These are phyloP conservation scores for Petasospora fabianii DNA, from an alignment of 1,139 yeast genomes.

Conservation along the genomic window DNA sequence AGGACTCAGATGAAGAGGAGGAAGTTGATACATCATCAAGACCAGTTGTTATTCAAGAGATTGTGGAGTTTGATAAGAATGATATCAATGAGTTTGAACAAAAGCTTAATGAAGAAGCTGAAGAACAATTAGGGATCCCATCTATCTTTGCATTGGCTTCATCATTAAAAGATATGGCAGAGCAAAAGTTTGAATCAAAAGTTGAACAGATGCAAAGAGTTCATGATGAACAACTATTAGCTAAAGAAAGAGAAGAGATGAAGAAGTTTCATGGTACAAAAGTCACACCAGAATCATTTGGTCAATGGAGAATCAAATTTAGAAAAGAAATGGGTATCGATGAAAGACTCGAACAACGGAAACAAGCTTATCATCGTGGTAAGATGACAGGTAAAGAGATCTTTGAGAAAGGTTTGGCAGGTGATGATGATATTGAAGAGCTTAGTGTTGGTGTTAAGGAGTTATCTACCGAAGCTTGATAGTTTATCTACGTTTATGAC, in stretches of 20 bases:
- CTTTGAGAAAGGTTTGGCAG: constrained; percentile 84
- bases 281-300: constrained; percentile 70
- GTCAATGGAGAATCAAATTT: constrained; percentile 65
- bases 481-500: no score
- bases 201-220: constrained; percentile 51
- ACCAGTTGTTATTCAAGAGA: constrained; percentile 53
- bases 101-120: constrained; percentile 58
- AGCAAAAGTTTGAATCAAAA: constrained; percentile 55
- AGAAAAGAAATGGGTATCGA: constrained; percentile 51
- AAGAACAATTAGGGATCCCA: constrained; percentile 81
- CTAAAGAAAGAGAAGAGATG: constrained; percentile 69
- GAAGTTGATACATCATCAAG: constrained; percentile 29
- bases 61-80: constrained; percentile 43
- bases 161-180: constrained; percentile 76
- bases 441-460: constrained; percentile 16
- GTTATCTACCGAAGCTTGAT: constrained; percentile 5
- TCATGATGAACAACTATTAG: constrained; percentile 55
- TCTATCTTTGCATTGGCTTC: constrained; percentile 78
- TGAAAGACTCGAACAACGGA: constrained; percentile 53
- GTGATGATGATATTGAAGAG: constrained; percentile 49
- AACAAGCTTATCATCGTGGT: constrained; percentile 60
- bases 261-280: constrained; percentile 71
- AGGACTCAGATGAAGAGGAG: constrained; percentile 40
- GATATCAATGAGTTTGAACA: constrained; percentile 43
- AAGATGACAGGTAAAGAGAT: constrained; percentile 84